Conservation (phyloP, 768 basidiomycete species). For the Jaapia argillacea region DNA sequence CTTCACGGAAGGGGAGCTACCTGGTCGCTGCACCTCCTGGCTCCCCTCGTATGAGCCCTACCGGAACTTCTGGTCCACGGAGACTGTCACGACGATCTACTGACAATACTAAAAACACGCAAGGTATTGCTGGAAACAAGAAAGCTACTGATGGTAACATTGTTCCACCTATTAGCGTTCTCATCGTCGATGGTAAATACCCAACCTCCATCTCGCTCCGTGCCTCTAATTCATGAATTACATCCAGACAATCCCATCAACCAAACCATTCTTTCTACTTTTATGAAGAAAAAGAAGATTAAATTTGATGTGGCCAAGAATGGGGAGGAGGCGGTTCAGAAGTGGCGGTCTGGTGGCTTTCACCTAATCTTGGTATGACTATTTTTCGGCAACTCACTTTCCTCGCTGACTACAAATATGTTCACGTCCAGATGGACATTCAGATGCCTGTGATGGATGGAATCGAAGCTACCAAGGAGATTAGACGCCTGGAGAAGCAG, state of each 20-base stretch:
- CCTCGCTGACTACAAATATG: neutral
- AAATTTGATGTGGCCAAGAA: constrained; percentile 92
- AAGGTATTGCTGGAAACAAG: neutral
- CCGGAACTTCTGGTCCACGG: neutral
- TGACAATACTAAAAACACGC: neutral
- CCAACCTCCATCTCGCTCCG: constrained; percentile 4
- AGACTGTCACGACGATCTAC: neutral
- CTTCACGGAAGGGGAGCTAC: too few species aligned
- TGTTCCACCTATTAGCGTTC: constrained; percentile 92
- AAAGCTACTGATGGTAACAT: constrained; percentile 28
- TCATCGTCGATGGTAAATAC: constrained; percentile 90
- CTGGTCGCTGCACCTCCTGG: too few species aligned
- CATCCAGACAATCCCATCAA: constrained; percentile 92
- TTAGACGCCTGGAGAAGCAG: constrained; percentile 71
- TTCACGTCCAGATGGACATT: constrained; percentile 82
- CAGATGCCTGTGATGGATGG: constrained; percentile 99
- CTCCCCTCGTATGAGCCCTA: neutral
- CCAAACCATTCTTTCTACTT: constrained; percentile 93
- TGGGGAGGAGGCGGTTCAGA: constrained; percentile 91
- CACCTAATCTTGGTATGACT: constrained; percentile 84
- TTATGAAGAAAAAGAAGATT: constrained; percentile 93
- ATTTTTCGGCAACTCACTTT: constrained; percentile 1
- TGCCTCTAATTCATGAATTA: neutral
- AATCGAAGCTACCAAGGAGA: constrained; percentile 94
- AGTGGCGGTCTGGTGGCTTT: constrained; percentile 88